Conservation (phyloP, 768 basidiomycete species). For the Hericium coralloides region DNA sequence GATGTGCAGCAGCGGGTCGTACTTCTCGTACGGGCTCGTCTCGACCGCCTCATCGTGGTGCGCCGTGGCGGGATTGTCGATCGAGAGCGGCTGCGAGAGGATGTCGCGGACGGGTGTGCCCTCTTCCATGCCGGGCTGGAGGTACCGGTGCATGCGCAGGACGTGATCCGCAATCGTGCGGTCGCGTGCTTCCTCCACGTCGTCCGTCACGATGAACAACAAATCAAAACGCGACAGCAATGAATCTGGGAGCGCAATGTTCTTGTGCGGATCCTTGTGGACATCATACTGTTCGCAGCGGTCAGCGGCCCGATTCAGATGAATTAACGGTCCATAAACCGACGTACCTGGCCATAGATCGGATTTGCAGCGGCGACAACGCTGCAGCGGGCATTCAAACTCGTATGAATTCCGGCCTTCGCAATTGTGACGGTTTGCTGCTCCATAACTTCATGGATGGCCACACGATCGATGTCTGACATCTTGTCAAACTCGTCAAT, state of each 20-base stretch:
- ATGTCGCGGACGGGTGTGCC: constrained; percentile 87
- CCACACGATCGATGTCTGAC: constrained; percentile 97
- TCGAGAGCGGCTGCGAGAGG: constrained; percentile 77
- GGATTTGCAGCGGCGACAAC: constrained; percentile 97
- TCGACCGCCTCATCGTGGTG: constrained; percentile 45
- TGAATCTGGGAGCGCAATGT: constrained; percentile 97
- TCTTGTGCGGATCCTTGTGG: constrained; percentile 31
- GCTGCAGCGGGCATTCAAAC: constrained; percentile 90
- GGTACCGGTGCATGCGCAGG: constrained; percentile 92
- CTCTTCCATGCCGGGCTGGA: constrained; percentile 94
- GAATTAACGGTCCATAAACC: constrained; percentile 51
- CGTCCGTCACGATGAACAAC: constrained; percentile 99
- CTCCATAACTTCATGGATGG: constrained; percentile 99
- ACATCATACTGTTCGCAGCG: background rate
- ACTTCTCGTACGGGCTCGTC: constrained; percentile 89
- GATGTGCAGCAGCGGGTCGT: constrained; percentile 88
- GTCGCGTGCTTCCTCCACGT: constrained; percentile 92
- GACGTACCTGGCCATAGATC: constrained; percentile 95
- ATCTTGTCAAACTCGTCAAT: constrained; percentile 99
- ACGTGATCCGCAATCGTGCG: constrained; percentile 96
- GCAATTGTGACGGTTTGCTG: constrained; percentile 99
- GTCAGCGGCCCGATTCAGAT: background rate
- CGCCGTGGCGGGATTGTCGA: constrained; percentile 65
- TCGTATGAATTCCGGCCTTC: constrained; percentile 97
- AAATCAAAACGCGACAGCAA: constrained; percentile 98